Conservation (phyloP, 352 stramenopile species). For the Thalassiosira mediterranea region DNA sequence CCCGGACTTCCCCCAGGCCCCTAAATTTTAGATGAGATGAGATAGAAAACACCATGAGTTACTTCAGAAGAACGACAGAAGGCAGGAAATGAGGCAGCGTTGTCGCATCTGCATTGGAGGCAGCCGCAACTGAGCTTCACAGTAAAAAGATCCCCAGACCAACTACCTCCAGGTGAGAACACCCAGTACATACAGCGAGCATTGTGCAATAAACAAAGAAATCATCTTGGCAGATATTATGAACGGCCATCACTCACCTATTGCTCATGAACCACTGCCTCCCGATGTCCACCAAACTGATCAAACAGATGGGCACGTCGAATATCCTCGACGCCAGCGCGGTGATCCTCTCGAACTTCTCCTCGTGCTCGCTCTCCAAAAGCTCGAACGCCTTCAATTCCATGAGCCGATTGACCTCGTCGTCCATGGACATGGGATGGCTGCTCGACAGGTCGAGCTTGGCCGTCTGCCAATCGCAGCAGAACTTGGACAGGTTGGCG, state of each 20-base stretch:
- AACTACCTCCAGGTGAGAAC: too few relatives aligned
- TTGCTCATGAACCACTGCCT: slow-evolving; percentile 94
- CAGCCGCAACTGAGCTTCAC: too few relatives aligned
- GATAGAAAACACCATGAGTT: too few relatives aligned
- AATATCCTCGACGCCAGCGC: slow-evolving; percentile 64
- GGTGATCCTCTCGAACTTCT: slow-evolving; percentile 75
- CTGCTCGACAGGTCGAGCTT: slow-evolving; percentile 36
- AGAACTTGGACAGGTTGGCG: neutral
- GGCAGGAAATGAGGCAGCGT: too few relatives aligned
- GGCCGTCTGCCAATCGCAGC: slow-evolving; percentile 58
- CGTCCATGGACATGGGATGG: slow-evolving; percentile 49
- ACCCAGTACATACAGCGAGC: too few relatives aligned
- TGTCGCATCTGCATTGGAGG: too few relatives aligned
- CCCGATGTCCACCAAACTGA: slow-evolving; percentile 90
- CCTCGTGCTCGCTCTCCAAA: slow-evolving; percentile 58
- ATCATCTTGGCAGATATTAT: too few relatives aligned
- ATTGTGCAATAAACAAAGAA: too few relatives aligned
- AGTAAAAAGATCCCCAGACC: too few relatives aligned
- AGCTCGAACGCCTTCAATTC: slow-evolving; percentile 69
- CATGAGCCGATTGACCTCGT: slow-evolving; percentile 65
- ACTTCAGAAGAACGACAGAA: too few relatives aligned
- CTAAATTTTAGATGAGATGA: neutral
- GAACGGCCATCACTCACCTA: slow-evolving; percentile 25
- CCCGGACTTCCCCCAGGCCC: slow-evolving; percentile 36
- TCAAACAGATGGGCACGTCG: slow-evolving; percentile 71